Evolutionary conservation across 345 rosid genomes (phyloP), one percentile per base, ranked within the genome.

Genomic region (Linum lewisii): DNA sequence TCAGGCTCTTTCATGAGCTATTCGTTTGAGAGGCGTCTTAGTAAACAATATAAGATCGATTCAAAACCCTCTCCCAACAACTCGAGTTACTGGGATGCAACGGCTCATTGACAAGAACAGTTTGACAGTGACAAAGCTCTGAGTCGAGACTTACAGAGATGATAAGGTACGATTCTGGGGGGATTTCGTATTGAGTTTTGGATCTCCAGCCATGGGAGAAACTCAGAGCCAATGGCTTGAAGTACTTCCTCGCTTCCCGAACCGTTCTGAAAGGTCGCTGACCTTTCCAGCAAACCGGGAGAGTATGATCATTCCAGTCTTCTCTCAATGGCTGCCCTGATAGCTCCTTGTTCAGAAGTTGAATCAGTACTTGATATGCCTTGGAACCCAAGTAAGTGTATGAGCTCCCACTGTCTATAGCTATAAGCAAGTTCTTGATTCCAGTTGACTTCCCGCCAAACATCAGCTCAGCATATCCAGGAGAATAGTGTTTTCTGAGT

Each of bases 281-380:
- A 22, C 99, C 99, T 72, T 80, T 87, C 99, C 99, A 93, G 56
- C 99, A 93, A 11, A 89, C 64, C 5, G 99, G 83, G 21, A 93
- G 85, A 0, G 96, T 84, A 26, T 61, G 65, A 70, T 93, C 99
- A 23, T 83, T 84, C 0, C 63, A 50, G 7, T 82, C 82, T 79
- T 87, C 85, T 53, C 64, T 82, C 36, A 93, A 69, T 1, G 86
- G 73, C 69, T 75, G 81, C 55, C 85, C 77, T 0, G 65, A 60
- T 59, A 85, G 21, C 61, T 80, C 86, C 64, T 45, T 76, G 73
- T 71, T 82, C 29, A 93, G 97, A 82, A 67, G 53, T 24, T 45
- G 66, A 20, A 77, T 53, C 15, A 85, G 59, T 20, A 71, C 73
- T 63, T 87, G 78, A 63, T 89, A 87, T 21, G 88, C 85, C 71